Evolutionary conservation across 73 alveolate species (phyloP).

Genomic region (Vitrella brassicaformis): DNA sequence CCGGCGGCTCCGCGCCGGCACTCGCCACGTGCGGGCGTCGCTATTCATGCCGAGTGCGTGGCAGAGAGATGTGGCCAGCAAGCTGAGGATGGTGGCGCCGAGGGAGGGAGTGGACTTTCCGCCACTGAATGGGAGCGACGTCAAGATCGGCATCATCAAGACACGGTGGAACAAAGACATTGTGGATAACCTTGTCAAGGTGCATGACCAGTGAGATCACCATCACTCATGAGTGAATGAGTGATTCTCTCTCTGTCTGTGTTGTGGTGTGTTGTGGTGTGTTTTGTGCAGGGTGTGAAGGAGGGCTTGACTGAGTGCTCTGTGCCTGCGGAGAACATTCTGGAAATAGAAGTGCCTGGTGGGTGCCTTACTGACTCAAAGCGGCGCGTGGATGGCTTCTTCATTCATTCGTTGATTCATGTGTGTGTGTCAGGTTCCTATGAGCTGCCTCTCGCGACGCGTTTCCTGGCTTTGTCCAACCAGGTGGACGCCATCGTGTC

Average conservation of each 20-base stretch:
- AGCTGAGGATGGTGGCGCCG: not conserved
- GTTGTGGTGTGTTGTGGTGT: not conserved
- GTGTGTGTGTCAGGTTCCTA: constrained; percentile 5
- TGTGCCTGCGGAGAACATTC: not conserved
- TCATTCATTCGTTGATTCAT: no score
- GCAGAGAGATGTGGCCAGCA: no score
- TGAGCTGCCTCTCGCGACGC: constrained; percentile 4
- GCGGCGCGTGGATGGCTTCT: no score
- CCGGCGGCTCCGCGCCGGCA: no score
- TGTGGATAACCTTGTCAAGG: not conserved
- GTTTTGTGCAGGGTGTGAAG: not conserved
- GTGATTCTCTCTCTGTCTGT: not conserved
- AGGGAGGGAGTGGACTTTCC: not conserved
- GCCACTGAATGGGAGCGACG: not conserved
- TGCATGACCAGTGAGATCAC: no score
- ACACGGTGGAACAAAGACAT: not conserved
- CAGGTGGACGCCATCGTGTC: not conserved
- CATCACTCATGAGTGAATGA: not conserved
- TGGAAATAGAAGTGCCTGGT: not conserved
- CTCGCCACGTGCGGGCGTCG: no score
- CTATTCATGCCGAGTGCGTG: no score
- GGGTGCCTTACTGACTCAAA: no score
- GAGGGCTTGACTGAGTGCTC: not conserved
- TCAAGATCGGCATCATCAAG: not conserved
- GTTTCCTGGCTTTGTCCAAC: not conserved